A percentile compares a stretch with the other conserved stretches of the same genome.
Conservation (phyloP, 345 rosid genomes). For the Salix purpurea region DNA sequence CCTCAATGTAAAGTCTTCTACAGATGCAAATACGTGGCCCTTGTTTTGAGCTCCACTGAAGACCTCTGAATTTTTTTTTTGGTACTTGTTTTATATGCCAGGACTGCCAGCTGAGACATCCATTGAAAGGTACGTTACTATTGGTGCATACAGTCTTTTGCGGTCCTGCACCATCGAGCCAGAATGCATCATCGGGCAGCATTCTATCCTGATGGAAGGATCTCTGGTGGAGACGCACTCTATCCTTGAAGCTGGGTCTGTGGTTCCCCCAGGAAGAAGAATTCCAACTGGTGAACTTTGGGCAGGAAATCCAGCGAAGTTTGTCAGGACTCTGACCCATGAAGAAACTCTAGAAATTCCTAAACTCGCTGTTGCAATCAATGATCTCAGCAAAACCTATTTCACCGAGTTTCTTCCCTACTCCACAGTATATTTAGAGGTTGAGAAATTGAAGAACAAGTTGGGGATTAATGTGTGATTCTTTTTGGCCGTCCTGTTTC, state of each 20-base stretch:
- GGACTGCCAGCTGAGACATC: slow-evolving; percentile 90
- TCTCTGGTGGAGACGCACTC: slow-evolving; percentile 87
- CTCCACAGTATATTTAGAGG: slow-evolving; percentile 89
- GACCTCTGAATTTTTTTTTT: not conserved
- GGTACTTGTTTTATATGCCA: slow-evolving; percentile 23
- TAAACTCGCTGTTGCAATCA: slow-evolving; percentile 90
- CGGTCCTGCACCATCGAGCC: slow-evolving; percentile 96
- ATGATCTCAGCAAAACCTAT: slow-evolving; percentile 68
- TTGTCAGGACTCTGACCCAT: slow-evolving; percentile 71
- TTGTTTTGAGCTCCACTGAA: not conserved
- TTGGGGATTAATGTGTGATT: slow-evolving; percentile 59
- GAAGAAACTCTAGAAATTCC: slow-evolving; percentile 94
- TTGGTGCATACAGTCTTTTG: slow-evolving; percentile 81
- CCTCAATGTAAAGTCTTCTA: not conserved
- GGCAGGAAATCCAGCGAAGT: slow-evolving; percentile 98
- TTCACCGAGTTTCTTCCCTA: slow-evolving; percentile 89
- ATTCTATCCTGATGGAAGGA: slow-evolving; percentile 96
- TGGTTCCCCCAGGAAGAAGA: slow-evolving; percentile 93
- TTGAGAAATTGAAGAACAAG: slow-evolving; percentile 81
- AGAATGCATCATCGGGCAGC: slow-evolving; percentile 95
- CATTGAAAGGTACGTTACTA: slow-evolving; percentile 82
- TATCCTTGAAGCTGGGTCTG: slow-evolving; percentile 92
- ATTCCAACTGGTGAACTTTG: slow-evolving; percentile 94
- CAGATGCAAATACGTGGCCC: not conserved
- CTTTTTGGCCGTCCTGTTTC: slow-evolving; percentile 6